Evolutionary conservation across 2,329 filamentous ascomycete genomes (phyloP).

Genomic region (Colletotrichum gigasporum): DNA sequence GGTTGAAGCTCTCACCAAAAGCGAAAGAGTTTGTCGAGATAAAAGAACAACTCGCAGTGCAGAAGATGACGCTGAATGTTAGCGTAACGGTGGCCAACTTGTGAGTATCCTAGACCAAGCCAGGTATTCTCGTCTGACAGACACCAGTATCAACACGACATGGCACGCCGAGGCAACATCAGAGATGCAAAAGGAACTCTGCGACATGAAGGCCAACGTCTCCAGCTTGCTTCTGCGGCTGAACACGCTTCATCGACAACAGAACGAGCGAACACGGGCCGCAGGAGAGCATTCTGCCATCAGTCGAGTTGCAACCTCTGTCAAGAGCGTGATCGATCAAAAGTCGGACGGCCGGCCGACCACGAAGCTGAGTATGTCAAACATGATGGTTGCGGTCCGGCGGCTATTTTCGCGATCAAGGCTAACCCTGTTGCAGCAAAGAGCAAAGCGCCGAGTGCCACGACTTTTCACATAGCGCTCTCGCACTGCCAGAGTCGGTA

Average conservation of each 20-base stretch:
- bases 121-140: neutral
- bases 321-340: neutral
- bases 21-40: conserved; percentile 7
- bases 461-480: neutral
- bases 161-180: neutral
- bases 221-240: neutral
- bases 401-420: neutral
- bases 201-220: conserved; percentile 1
- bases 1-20: neutral
- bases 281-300: neutral
- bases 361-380: neutral
- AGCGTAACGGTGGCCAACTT: conserved; percentile 14
- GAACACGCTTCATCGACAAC: neutral
- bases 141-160: conserved; percentile 10
- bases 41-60: neutral
- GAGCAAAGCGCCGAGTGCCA: neutral
- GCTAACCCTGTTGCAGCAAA: neutral
- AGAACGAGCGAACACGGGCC: neutral
- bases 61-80: neutral
- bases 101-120: neutral
- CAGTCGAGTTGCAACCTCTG: neutral
- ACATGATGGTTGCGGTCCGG: no score
- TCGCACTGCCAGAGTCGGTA: neutral
- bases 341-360: neutral
- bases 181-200: conserved; percentile 12